phyloP scores from a whole-genome alignment of 257 asterid genomes.

The Verbena officinalis region DNA sequence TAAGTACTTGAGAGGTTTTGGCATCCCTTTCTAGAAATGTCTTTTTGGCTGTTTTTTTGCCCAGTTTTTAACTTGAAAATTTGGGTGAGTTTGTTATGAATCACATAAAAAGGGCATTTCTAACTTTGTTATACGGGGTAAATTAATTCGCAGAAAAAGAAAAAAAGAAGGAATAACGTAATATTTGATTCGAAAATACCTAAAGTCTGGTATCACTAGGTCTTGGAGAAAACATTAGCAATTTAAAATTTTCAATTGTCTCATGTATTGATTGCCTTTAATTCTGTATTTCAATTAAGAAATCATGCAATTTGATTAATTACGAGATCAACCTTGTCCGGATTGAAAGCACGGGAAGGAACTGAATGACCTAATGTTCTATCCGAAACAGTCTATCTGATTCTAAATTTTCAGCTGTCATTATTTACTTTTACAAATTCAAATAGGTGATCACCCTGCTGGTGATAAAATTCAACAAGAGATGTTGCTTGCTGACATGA shows the following conservation, averaged over 20 bases:
- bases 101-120: not conserved
- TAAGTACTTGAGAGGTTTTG: not conserved
- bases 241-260: too few species aligned
- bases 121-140: not conserved
- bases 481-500: not conserved
- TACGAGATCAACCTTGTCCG: too few species aligned
- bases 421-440: not conserved
- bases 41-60: not conserved
- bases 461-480: slow-evolving; percentile 26
- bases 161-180: not conserved
- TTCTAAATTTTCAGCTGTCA: not conserved
- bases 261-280: too few species aligned
- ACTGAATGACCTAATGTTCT: too few species aligned
- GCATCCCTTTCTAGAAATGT: not conserved
- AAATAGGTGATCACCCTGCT: slow-evolving; percentile 33
- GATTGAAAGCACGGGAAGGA: too few species aligned
- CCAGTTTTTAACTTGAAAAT: not conserved
- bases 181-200: not conserved
- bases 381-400: not conserved
- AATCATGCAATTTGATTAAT: too few species aligned
- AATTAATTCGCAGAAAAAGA: not conserved
- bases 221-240: not conserved
- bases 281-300: too few species aligned
- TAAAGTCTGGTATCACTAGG: not conserved
- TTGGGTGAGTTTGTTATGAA: not conserved